Conservation (phyloP, 2,329 filamentous ascomycete genomes). For the Exophiala viscosa region DNA sequence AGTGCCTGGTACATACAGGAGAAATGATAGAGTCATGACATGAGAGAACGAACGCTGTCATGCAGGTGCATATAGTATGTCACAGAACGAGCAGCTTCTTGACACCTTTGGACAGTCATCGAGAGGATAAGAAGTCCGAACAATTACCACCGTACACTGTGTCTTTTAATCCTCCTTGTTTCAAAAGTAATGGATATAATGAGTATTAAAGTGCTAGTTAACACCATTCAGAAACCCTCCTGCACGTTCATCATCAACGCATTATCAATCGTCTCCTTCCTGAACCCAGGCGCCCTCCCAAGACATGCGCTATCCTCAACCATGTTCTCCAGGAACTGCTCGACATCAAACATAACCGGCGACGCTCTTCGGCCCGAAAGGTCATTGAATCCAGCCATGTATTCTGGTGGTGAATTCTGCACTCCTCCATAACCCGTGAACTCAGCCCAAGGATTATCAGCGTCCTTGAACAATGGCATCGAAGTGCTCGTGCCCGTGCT, state of each 20-base stretch:
- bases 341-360: conserved; percentile 24
- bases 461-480: neutral
- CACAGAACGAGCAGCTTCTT: too few relatives aligned
- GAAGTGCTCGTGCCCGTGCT: conserved; percentile 1
- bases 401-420: neutral
- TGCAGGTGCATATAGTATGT: too few relatives aligned
- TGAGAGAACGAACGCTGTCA: too few relatives aligned
- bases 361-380: neutral
- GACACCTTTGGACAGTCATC: too few relatives aligned
- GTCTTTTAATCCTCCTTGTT: too few relatives aligned
- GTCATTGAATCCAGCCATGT: conserved; percentile 2
- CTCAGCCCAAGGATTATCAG: conserved; percentile 7
- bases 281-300: conserved; percentile 36
- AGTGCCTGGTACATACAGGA: too few relatives aligned
- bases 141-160: too few relatives aligned
- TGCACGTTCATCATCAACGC: conserved; percentile 30
- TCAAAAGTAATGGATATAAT: too few relatives aligned
- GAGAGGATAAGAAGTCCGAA: too few relatives aligned
- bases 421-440: neutral
- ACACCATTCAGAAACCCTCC: conserved; percentile 13
- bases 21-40: too few relatives aligned
- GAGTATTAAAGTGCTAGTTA: too few relatives aligned
- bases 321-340: conserved; percentile 29
- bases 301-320: conserved; percentile 32
- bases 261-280: conserved; percentile 33